Evolutionary conservation across 176 grass and related monocot genomes (phyloP), one percentile per base, ranked within the genome.

Genomic region (Dendrocalamus sinicus): DNA sequence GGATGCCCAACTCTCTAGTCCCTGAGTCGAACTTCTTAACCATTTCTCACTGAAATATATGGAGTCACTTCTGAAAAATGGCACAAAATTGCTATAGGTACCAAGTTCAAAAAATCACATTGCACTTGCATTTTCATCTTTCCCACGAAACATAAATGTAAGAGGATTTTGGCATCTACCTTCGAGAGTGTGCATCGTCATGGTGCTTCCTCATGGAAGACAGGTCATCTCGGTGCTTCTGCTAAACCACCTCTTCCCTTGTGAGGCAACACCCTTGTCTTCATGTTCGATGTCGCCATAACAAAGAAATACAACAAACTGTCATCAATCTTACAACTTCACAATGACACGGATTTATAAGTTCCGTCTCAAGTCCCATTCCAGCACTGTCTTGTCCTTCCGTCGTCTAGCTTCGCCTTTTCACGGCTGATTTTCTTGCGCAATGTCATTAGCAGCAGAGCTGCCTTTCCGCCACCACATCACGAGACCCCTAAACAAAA

Each of bases 391-490:
- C 93, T 93, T 6, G 82, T 86, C 67, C 78, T 92, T 52, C 93
- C 93, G 44, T 86, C 65, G 70, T 94, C 91, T 32, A 98, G 81
- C 30, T 95, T 98, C 80, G 93, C 78, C 88, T 98, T 74, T 98
- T 98, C 32, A 98, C 77, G 1, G 93, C 91, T 98, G 93, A 62
- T 95, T 91, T 74, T 98, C 93, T 57, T 94, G 91, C 12, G 70
- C 53, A 75, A 98, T 83, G 51, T 94, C 91, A 87, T 73, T 60
- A n/a, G n/a, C n/a, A n/a, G n/a, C n/a, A n/a, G n/a, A 13, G 46
- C 46, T 40, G 66, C 46, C 73, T 78, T 90, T 70, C 66, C 66
- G 53, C 8, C 32, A 48, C 43, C 63, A 54, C 53, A 53, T 73
- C 67, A 43, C 39, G 66, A 47, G 22, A 9, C 28, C 40, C 80